Base-by-base conservation (phyloP, 495 filamentous ascomycete genomes). In the Annulohypoxylon stygium region DNA sequence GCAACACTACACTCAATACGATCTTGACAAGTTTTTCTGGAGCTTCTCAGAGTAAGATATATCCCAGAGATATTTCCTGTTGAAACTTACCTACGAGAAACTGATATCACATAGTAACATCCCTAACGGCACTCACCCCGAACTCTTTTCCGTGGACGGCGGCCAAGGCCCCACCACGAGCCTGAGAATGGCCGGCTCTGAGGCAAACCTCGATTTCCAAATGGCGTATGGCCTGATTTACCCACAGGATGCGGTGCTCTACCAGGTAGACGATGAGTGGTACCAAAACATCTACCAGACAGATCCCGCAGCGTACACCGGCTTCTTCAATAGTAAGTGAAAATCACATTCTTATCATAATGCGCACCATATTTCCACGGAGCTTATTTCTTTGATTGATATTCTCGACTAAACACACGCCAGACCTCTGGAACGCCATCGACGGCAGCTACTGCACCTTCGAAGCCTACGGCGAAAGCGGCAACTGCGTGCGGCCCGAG, bases 361-460 rank as follows among this genome's bases (percentile, higher is more conserved):
- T 6, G 30, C 30, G 5, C 30, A n/a, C n/a, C n/a, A n/a, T n/a
- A n/a, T n/a, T n/a, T n/a, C n/a, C n/a, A n/a, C n/a, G n/a, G n/a
- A n/a, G n/a, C n/a, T n/a, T n/a, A n/a, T n/a, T n/a, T n/a, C n/a
- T n/a, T n/a, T n/a, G n/a, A n/a, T n/a, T n/a, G n/a, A n/a, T n/a
- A n/a, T n/a, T n/a, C n/a, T n/a, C n/a, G n/a, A n/a, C n/a, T n/a
- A n/a, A n/a, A n/a, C n/a, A n/a, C n/a, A n/a, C n/a, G n/a, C n/a
- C n/a, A 79, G 74, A 74, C 57, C 87, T 90, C 74, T 83, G 87
- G 65, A 86, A 90, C 67, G 88, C 88, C n/a, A 87, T 90, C 47
- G 89, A 90, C 67, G 89, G 88, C n/a, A 87, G 86, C 36, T 90
- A 90, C 75, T 90, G 85, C 80, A 55, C 83, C 8, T 85, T 82